Conservation (phyloP, 2,329 filamentous ascomycete genomes). For the Talaromyces sp. region DNA sequence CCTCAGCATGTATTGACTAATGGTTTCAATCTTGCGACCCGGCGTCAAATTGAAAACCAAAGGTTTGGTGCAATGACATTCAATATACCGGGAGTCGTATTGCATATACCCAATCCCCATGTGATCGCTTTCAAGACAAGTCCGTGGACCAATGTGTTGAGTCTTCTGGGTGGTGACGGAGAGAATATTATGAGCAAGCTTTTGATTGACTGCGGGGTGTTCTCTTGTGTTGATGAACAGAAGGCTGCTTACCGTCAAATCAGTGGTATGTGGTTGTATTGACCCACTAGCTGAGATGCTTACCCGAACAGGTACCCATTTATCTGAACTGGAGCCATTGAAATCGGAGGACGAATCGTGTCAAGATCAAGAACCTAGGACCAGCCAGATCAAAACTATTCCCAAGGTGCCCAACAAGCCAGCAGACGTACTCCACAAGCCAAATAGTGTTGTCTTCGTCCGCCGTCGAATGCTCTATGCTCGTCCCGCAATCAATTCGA, state of each 20-base stretch:
- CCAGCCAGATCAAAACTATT: not conserved
- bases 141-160: conserved; percentile 73
- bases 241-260: conserved; percentile 71
- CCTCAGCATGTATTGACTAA: conserved; percentile 78
- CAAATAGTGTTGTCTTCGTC: conserved; percentile 67
- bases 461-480: conserved; percentile 85
- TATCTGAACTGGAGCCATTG: conserved; percentile 31
- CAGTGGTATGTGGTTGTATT: conserved; percentile 56
- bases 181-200: conserved; percentile 75
- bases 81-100: conserved; percentile 63
- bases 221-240: conserved; percentile 58
- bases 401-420: not conserved
- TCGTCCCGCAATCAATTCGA: conserved; percentile 65
- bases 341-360: not conserved
- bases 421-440: conserved; percentile 22
- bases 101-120: conserved; percentile 65
- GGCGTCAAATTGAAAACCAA: conserved; percentile 24
- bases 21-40: conserved; percentile 63
- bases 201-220: conserved; percentile 74
- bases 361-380: not conserved
- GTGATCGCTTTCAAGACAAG: conserved; percentile 64
- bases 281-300: not conserved
- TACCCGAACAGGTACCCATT: conserved; percentile 27
- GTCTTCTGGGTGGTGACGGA: conserved; percentile 69
- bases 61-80: conserved; percentile 38